phyloP scores from a whole-genome alignment of 192 early-diverging fungal species.

The Coemansia sp. region DNA sequence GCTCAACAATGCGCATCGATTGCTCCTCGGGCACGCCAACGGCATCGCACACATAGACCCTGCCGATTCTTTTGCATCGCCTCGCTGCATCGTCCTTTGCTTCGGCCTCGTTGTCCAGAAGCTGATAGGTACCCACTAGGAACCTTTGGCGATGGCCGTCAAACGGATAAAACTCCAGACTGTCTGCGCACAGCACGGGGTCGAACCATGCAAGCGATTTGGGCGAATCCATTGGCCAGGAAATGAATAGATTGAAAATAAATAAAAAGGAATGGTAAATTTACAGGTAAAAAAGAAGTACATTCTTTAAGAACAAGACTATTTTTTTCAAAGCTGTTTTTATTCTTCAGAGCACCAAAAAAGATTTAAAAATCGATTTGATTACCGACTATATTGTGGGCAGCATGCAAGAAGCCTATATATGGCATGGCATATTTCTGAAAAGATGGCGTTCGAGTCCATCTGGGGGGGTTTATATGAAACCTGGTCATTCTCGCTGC shows the following conservation, averaged over 20 bases:
- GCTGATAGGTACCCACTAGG: slow-evolving; percentile 71
- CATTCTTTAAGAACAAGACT: too few species aligned
- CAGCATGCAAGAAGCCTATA: too few species aligned
- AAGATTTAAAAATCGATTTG: too few species aligned
- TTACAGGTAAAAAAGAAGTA: too few species aligned
- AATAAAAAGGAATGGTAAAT: background rate
- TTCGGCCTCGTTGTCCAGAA: slow-evolving; percentile 23
- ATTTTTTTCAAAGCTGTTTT: too few species aligned
- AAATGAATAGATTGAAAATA: background rate
- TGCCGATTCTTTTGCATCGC: slow-evolving; percentile 58
- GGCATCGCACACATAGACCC: slow-evolving; percentile 62
- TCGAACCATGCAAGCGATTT: slow-evolving; percentile 56
- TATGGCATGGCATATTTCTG: too few species aligned
- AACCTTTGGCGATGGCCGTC: slow-evolving; percentile 41
- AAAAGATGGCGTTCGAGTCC: too few species aligned
- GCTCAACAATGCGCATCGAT: slow-evolving; percentile 29
- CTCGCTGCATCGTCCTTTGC: slow-evolving; percentile 5
- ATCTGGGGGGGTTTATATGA: too few species aligned
- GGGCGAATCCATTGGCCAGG: background rate
- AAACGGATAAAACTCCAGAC: slow-evolving; percentile 69
- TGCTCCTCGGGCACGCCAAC: slow-evolving; percentile 20
- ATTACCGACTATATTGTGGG: too few species aligned
- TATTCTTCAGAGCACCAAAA: too few species aligned
- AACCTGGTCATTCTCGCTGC: too few species aligned
- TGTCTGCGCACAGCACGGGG: slow-evolving; percentile 68